phyloP scores from a whole-genome alignment of 2,329 filamentous ascomycete genomes.

The Penicillium griseofulvum region DNA sequence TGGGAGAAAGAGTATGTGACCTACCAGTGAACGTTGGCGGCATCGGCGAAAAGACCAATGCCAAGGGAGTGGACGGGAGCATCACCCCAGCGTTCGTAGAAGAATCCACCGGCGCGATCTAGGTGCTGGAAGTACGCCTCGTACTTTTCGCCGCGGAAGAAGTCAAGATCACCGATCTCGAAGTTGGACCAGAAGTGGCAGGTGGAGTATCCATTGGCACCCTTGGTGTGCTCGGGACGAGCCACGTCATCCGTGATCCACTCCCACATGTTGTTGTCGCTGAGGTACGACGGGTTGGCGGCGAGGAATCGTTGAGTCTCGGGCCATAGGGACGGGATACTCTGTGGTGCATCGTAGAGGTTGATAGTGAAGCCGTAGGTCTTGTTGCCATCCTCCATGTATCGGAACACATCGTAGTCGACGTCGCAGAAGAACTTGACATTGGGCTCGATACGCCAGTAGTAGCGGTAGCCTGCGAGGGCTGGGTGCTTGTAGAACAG shows the following conservation, averaged over 20 bases:
- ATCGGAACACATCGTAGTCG: constrained; percentile 97
- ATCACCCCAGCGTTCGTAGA: constrained; percentile 98
- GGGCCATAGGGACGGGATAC: constrained; percentile 88
- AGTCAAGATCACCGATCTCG: constrained; percentile 88
- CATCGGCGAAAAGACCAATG: constrained; percentile 86
- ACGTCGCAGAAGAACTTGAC: constrained; percentile 99
- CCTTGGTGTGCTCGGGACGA: constrained; percentile 73
- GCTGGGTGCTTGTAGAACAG: constrained; percentile 97
- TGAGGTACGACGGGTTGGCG: constrained; percentile 75
- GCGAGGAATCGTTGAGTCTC: constrained; percentile 88
- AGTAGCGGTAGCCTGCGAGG: constrained; percentile 77
- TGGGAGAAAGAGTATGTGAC: constrained; percentile 31
- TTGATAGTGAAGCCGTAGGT: constrained; percentile 99
- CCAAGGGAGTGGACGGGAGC: constrained; percentile 95
- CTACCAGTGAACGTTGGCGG: constrained; percentile 87
- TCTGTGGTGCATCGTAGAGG: constrained; percentile 86
- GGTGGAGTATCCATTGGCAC: constrained; percentile 90
- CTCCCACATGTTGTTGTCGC: constrained; percentile 77
- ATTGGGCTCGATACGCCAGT: constrained; percentile 98
- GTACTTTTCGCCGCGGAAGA: constrained; percentile 87
- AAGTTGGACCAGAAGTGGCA: constrained; percentile 99
- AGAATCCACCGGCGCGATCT: constrained; percentile 92
- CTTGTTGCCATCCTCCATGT: constrained; percentile 97
- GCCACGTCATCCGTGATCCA: constrained; percentile 80
- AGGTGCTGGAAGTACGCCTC: constrained; percentile 96